Evolutionary conservation across 768 basidiomycete species (phyloP).

Genomic region (Termitomyces sp.): DNA sequence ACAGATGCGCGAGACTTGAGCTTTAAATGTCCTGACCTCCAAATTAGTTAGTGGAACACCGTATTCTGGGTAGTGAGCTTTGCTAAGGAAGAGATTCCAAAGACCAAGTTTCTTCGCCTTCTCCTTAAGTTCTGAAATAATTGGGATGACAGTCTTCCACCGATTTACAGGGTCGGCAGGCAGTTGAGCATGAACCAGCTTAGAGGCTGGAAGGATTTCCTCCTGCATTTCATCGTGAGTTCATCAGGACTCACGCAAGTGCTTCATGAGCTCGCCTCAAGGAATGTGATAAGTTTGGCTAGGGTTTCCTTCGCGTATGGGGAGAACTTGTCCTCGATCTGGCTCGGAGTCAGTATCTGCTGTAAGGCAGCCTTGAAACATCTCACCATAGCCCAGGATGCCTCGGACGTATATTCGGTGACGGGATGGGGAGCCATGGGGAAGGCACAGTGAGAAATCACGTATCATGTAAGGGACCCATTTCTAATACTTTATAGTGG

Average conservation of each 20-base stretch:
- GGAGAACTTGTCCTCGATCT: conserved; percentile 93
- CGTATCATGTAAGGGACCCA: neutral
- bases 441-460: neutral
- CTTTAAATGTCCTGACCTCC: conserved; percentile 50
- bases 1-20: neutral
- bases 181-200: conserved; percentile 75
- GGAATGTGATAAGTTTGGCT: conserved; percentile 75
- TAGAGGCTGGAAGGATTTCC: conserved; percentile 78
- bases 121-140: conserved; percentile 79
- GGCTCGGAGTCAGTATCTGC: neutral
- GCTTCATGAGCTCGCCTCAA: conserved; percentile 49
- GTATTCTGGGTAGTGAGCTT: conserved; percentile 83
- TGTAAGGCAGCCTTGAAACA: neutral
- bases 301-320: conserved; percentile 84
- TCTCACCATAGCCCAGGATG: conserved; percentile 83
- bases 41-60: conserved; percentile 91
- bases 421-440: conserved; percentile 65
- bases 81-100: conserved; percentile 97
- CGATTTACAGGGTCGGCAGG: conserved; percentile 66
- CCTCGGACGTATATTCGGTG: conserved; percentile 70
- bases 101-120: conserved; percentile 86
- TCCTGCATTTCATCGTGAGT: conserved; percentile 43
- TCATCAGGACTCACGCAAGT: neutral
- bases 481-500: neutral
- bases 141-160: conserved; percentile 80